Conservation (phyloP, 805 yeast species). For the Millerozyma acaciae region DNA sequence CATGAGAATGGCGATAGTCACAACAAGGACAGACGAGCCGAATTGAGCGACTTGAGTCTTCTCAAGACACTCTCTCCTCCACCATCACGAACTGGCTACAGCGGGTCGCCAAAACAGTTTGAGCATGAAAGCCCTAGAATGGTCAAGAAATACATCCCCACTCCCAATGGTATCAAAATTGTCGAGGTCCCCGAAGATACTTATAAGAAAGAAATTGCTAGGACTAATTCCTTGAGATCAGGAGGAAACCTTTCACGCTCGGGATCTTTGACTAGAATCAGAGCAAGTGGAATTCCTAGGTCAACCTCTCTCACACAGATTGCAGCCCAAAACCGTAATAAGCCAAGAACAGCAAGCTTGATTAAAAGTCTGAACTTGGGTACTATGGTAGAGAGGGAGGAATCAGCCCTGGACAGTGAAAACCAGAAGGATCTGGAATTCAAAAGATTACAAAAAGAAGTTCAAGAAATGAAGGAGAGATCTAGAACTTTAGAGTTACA, state of each 20-base stretch:
- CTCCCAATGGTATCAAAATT: constrained; percentile 65
- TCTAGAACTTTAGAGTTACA: constrained; percentile 37
- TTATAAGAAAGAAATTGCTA: constrained; percentile 33
- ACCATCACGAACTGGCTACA: constrained; percentile 3
- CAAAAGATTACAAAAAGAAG: constrained; percentile 28
- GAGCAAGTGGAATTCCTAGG: constrained; percentile 15
- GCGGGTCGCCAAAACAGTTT: constrained; percentile 2
- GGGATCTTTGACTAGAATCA: constrained; percentile 13
- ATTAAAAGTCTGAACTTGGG: constrained; percentile 8
- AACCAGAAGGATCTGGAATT: constrained; percentile 25
- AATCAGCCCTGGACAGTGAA: constrained; percentile 17
- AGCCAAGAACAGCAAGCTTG: constrained; percentile 14
- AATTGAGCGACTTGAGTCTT: constrained; percentile 33
- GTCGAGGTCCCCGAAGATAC: constrained; percentile 61
- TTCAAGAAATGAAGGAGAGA: constrained; percentile 35
- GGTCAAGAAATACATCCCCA: constrained; percentile 69
- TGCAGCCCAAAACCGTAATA: constrained; percentile 7
- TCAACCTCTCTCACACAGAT: constrained; percentile 21
- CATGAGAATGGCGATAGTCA: constrained; percentile 29
- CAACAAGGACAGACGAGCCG: constrained; percentile 32
- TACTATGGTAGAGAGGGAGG: constrained; percentile 17
- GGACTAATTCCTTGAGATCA: constrained; percentile 38
- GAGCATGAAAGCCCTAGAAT: constrained; percentile 36
- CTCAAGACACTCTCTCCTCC: constrained; percentile 15
- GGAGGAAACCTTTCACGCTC: constrained; percentile 24